phyloP scores from a whole-genome alignment of 305 asterid species.

The Fraxinus paxiana region DNA sequence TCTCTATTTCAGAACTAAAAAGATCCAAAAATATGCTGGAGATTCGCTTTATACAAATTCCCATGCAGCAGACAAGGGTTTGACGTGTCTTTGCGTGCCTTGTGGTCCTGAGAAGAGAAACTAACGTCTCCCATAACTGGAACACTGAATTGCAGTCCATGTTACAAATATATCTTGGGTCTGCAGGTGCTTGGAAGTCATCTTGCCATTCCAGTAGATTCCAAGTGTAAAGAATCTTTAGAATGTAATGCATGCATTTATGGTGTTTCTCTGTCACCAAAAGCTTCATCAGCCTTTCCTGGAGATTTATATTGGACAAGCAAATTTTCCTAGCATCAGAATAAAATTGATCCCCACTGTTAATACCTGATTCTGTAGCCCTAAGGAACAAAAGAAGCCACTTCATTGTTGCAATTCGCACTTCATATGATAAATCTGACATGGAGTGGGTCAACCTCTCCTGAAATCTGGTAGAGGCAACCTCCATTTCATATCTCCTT shows the following conservation, averaged over 20 bases:
- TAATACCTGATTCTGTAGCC: constrained; percentile 35
- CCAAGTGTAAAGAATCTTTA: constrained; percentile 77
- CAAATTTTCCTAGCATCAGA: constrained; percentile 42
- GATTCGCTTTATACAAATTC: constrained; percentile 62
- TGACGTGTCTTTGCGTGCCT: constrained; percentile 75
- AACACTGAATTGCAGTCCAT: constrained; percentile 52
- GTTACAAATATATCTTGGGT: constrained; percentile 42
- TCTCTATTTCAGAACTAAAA: constrained; percentile 32
- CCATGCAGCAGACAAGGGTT: constrained; percentile 80
- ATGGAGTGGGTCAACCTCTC: constrained; percentile 56
- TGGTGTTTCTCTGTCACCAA: constrained; percentile 70
- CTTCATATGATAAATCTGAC: constrained; percentile 81
- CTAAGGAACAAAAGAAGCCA: constrained; percentile 73
- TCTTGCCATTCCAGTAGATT: constrained; percentile 47
- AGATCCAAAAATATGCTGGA: constrained; percentile 40
- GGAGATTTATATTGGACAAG: constrained; percentile 54
- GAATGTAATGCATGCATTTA: constrained; percentile 65
- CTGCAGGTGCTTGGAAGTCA: constrained; percentile 24
- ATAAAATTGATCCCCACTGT: constrained; percentile 29
- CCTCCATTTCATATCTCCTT: constrained; percentile 38
- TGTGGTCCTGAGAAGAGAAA: constrained; percentile 58
- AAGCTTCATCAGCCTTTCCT: constrained; percentile 50
- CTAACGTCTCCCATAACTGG: constrained; percentile 71
- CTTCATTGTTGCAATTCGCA: constrained; percentile 72
- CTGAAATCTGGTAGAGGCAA: constrained; percentile 43